Base-by-base conservation (phyloP, 2,329 filamentous ascomycete species). In the Aspergillus sp. region DNA sequence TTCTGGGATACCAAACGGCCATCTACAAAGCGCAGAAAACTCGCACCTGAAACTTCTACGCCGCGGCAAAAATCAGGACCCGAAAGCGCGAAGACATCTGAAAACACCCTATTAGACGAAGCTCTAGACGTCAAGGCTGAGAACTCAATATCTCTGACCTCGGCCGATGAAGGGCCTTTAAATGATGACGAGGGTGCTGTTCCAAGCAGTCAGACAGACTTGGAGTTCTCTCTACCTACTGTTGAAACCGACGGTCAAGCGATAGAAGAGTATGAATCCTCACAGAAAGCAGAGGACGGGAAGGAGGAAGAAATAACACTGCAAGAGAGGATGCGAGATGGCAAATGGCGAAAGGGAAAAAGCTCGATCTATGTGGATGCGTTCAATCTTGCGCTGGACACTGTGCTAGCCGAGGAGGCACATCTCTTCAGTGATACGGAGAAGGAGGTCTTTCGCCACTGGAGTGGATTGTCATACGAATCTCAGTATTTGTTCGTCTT, bases 281-380 rank as follows among this genome's bases (percentile, higher is more conserved):
- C 87, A 62, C 84, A 84, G 63, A 82, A 83, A 26, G 86, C 83
- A 18, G 83, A 85, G 59, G 69, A 79, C 8, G 67, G 68, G 34
- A 67, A 50, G 17, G 54, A 48, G 12, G 44, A 45, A 15, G 50
- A 54, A n/a, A n/a, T 41, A 5, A 32, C 44, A 59, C 68, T 79
- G 5, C 80, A 82, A 60, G 76, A 79, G 38, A 79, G 83, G 7
- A 68, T 89, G 13, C 81, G 81, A 56, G 76, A 85, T 51, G 79
- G 79, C 50, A 83, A 77, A 58, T 96, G 91, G 91, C 75, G 86
- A 4, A 85, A 82, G 66, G 91, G 91, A 0, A 87, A 86, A 71
- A 96, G 88, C 68, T 98, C 93, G 1, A 91, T 99, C 55, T 99
- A 99, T 67, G 91, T 97, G 17, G 95, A 99, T 76, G 95, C 95